phyloP scores from a whole-genome alignment of 345 rosid species.

The Gossypium herbaceum region DNA sequence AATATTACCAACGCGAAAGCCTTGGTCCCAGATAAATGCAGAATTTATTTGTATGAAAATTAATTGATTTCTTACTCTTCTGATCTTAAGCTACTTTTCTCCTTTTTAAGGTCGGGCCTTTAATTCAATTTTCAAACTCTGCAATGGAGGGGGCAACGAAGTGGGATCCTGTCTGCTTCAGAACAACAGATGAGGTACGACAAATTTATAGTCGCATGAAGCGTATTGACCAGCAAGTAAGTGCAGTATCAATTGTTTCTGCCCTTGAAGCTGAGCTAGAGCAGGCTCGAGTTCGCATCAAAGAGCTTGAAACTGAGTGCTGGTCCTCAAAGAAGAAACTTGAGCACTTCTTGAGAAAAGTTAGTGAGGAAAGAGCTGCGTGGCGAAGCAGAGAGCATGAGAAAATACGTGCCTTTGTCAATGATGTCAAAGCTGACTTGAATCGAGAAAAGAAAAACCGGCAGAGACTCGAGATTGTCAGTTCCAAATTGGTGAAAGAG shows the following conservation, averaged over 20 bases:
- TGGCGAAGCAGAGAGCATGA: constrained; percentile 78
- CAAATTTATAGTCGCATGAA: constrained; percentile 40
- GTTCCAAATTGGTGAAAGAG: constrained; percentile 67
- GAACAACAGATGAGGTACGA: constrained; percentile 40
- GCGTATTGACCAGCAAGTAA: constrained; percentile 49
- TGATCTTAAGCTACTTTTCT: constrained; percentile 13
- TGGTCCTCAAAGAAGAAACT: constrained; percentile 63
- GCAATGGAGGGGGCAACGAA: constrained; percentile 77
- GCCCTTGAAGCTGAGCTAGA: constrained; percentile 55
- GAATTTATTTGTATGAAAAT: not conserved
- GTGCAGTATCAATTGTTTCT: constrained; percentile 52
- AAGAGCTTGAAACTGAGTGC: constrained; percentile 62
- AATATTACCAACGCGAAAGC: not conserved
- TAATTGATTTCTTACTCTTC: not conserved
- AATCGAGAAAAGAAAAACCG: constrained; percentile 56
- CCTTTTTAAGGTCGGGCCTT: constrained; percentile 44
- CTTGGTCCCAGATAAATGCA: not conserved
- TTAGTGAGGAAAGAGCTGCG: constrained; percentile 60
- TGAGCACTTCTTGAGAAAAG: constrained; percentile 68
- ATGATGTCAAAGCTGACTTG: constrained; percentile 54
- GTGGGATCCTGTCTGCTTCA: constrained; percentile 59
- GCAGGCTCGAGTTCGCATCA: constrained; percentile 43
- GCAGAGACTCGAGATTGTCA: constrained; percentile 56
- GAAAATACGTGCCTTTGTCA: constrained; percentile 57
- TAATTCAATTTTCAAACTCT: constrained; percentile 46